Percentiles rank a stretch among this genome's conserved stretches.
Conservation (phyloP, 768 basidiomycete species). For the Boletus pseudo-olivaceus region DNA sequence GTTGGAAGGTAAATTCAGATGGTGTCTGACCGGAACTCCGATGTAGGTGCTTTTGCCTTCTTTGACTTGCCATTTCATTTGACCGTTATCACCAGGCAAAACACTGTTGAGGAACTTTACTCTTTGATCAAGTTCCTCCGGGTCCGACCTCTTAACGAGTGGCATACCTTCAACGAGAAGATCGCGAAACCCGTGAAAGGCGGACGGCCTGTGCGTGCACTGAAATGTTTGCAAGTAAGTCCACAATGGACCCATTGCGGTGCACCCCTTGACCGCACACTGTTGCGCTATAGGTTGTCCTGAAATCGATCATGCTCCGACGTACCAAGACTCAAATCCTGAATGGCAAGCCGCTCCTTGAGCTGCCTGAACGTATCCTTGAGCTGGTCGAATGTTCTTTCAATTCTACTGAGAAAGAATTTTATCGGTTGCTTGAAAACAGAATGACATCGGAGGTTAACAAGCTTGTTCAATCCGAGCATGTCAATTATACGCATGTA, state of each 20-base stretch:
- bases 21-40: constrained; percentile 86
- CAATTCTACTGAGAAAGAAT: constrained; percentile 68
- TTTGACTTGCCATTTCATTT: background rate
- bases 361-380: constrained; percentile 73
- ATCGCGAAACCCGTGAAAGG: constrained; percentile 78
- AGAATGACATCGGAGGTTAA: constrained; percentile 67
- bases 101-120: constrained; percentile 85
- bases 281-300: constrained; percentile 53
- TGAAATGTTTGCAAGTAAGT: constrained; percentile 79
- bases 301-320: constrained; percentile 86
- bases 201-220: constrained; percentile 59
- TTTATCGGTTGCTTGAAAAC: constrained; percentile 70
- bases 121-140: constrained; percentile 88
- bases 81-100: constrained; percentile 53
- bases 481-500: constrained; percentile 64
- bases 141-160: constrained; percentile 76
- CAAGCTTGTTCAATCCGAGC: constrained; percentile 55
- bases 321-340: constrained; percentile 70
- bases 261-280: background rate
- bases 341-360: constrained; percentile 79
- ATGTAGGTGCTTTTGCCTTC: constrained; percentile 40
- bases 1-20: constrained; percentile 74
- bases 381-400: constrained; percentile 75
- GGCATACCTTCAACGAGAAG: constrained; percentile 71
- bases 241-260: background rate